These are phyloP conservation scores for Waltiozyma sp. DNA, from an alignment of 1,139 yeast genomes.

Conservation along the genomic window DNA sequence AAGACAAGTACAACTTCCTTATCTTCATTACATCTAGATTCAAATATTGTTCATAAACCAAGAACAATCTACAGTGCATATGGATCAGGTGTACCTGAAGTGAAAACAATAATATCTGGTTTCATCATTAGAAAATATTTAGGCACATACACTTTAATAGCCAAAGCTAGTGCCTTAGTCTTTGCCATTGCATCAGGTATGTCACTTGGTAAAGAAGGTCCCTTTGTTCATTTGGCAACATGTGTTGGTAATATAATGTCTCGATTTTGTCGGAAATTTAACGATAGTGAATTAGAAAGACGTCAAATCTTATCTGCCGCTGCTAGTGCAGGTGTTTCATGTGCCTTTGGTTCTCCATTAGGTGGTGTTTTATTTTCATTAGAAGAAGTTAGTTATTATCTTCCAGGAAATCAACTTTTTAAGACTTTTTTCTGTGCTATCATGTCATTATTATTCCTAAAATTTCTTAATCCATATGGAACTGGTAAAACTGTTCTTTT, in stretches of 20 bases:
- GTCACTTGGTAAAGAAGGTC: constrained; percentile 58
- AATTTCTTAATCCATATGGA: constrained; percentile 50
- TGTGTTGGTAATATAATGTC: constrained; percentile 51
- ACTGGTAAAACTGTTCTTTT: constrained; percentile 53
- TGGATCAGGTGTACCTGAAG: constrained; percentile 62
- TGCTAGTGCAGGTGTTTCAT: constrained; percentile 54
- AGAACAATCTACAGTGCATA: constrained; percentile 41
- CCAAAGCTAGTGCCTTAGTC: constrained; percentile 40
- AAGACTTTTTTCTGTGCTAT: constrained; percentile 54
- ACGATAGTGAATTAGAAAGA: constrained; percentile 40
- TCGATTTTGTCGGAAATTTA: constrained; percentile 37
- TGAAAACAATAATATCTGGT: constrained; percentile 43
- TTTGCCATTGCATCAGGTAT: constrained; percentile 54
- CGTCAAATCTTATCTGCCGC: constrained; percentile 51
- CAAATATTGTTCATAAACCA: constrained; percentile 6
- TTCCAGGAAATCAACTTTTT: constrained; percentile 48
- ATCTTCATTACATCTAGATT: constrained; percentile 1
- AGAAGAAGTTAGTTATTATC: constrained; percentile 51
- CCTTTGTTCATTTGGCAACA: constrained; percentile 56
- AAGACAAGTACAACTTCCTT: constrained; percentile 27
- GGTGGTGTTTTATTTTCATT: constrained; percentile 54
- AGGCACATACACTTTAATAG: constrained; percentile 42
- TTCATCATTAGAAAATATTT: constrained; percentile 44
- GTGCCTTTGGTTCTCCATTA: constrained; percentile 59
- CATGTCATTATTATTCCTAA: constrained; percentile 43